These are phyloP conservation scores for Penicillium digitatum DNA, from an alignment of 2,329 filamentous ascomycete species.

Conservation along the genomic window DNA sequence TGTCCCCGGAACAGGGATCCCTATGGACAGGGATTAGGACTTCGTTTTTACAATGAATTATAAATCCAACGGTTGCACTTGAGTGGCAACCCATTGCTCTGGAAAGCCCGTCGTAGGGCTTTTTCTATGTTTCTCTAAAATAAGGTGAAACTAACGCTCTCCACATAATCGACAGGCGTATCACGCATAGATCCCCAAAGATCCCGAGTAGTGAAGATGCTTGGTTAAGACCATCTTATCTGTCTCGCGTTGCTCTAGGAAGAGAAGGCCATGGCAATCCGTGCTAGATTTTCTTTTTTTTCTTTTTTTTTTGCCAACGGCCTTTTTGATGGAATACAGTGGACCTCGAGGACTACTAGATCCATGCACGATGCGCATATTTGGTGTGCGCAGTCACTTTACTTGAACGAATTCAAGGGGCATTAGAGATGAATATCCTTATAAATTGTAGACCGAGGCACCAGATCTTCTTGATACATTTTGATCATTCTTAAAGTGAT, in stretches of 20 bases:
- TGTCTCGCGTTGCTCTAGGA: not conserved
- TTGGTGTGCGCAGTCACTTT: not conserved
- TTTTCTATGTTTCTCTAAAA: not conserved
- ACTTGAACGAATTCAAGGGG: not conserved
- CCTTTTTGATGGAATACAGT: not conserved
- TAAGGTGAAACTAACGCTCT: not conserved
- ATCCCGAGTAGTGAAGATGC: not conserved
- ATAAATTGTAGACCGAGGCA: not conserved
- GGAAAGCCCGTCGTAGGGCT: not conserved
- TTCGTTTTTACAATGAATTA: not conserved
- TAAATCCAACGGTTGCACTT: not conserved
- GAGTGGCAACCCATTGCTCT: not conserved
- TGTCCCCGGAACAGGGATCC: not conserved
- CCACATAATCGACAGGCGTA: not conserved
- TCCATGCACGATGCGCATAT: constrained; percentile 1
- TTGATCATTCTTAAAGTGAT: not conserved
- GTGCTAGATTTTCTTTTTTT: not conserved
- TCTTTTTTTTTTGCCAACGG: not conserved
- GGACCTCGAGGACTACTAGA: constrained; percentile 3
- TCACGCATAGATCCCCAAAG: not conserved
- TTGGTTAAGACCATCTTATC: not conserved
- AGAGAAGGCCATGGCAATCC: not conserved
- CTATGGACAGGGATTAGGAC: not conserved
- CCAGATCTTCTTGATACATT: not conserved
- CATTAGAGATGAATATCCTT: not conserved